Percentiles rank a stretch among this genome's conserved stretches.
These are phyloP conservation scores for Ceratobasidium sp. DNA, from an alignment of 1,284 basidiomycete species.

Conservation along the genomic window DNA sequence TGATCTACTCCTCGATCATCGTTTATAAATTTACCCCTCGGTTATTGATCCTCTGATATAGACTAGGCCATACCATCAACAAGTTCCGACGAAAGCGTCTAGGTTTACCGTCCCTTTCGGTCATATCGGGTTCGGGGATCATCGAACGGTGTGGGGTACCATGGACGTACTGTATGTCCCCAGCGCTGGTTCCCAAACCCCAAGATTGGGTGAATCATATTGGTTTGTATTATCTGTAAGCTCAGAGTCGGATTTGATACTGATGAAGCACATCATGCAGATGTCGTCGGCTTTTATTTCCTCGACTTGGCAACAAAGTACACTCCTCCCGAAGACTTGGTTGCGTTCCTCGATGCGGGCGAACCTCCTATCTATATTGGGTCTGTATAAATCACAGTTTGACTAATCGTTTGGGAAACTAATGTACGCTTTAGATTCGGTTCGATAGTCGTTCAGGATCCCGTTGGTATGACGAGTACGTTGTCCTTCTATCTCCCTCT, in stretches of 20 bases:
- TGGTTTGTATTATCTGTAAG: slow-evolving; percentile 52
- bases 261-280: slow-evolving; percentile 48
- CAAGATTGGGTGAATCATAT: slow-evolving; percentile 66
- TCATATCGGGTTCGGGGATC: slow-evolving; percentile 60
- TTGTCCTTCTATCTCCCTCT: background rate
- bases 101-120: slow-evolving; percentile 57
- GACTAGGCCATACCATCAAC: slow-evolving; percentile 66
- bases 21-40: background rate
- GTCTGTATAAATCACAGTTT: slow-evolving; percentile 52
- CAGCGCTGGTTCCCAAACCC: slow-evolving; percentile 66
- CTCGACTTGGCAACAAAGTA: slow-evolving; percentile 60
- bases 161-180: slow-evolving; percentile 74
- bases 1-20: no score
- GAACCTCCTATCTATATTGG: slow-evolving; percentile 66
- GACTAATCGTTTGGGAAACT: background rate
- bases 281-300: slow-evolving; percentile 70
- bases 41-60: slow-evolving; percentile 46
- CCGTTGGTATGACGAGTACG: slow-evolving; percentile 8
- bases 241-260: background rate
- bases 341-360: slow-evolving; percentile 59
- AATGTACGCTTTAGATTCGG: slow-evolving; percentile 10
- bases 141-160: slow-evolving; percentile 66
- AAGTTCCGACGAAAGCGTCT: slow-evolving; percentile 61
- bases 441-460: slow-evolving; percentile 57
- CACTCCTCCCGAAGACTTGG: slow-evolving; percentile 57